These are phyloP conservation scores for Aspergillus conjunctus DNA, from an alignment of 495 filamentous ascomycete species.

Conservation along the genomic window DNA sequence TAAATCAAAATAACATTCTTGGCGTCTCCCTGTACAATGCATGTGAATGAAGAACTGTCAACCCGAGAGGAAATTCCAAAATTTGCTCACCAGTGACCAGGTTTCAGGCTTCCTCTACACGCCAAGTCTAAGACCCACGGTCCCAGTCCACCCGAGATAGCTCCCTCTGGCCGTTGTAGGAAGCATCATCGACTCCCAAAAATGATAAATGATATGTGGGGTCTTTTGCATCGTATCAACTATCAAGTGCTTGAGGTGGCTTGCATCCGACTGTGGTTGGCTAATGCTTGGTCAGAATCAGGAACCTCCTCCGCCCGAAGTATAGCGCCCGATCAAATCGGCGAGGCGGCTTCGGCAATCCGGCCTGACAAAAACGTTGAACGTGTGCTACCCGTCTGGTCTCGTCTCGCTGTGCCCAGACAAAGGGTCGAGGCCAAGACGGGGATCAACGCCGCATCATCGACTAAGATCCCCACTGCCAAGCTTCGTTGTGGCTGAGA, in stretches of 20 bases:
- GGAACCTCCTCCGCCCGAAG: conserved; percentile 1
- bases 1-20: no score
- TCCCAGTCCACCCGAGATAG: no score
- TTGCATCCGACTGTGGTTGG: neutral
- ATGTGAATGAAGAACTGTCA: no score
- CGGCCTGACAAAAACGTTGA: conserved; percentile 16
- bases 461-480: conserved; percentile 38
- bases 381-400: conserved; percentile 23
- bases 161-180: no score
- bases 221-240: neutral
- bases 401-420: neutral
- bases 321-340: conserved; percentile 3
- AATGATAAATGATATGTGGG: neutral
- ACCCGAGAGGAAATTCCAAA: no score
- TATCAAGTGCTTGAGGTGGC: neutral
- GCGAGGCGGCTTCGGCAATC: conserved; percentile 4
- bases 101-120: no score
- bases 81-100: no score
- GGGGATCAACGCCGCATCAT: conserved; percentile 40
- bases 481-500: conserved; percentile 29
- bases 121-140: no score
- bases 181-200: no score
- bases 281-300: neutral
- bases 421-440: conserved; percentile 32
- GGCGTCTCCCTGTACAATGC: no score